Conservation (phyloP, 2,329 filamentous ascomycete genomes). For the Alternaria hordeiaustralica region DNA sequence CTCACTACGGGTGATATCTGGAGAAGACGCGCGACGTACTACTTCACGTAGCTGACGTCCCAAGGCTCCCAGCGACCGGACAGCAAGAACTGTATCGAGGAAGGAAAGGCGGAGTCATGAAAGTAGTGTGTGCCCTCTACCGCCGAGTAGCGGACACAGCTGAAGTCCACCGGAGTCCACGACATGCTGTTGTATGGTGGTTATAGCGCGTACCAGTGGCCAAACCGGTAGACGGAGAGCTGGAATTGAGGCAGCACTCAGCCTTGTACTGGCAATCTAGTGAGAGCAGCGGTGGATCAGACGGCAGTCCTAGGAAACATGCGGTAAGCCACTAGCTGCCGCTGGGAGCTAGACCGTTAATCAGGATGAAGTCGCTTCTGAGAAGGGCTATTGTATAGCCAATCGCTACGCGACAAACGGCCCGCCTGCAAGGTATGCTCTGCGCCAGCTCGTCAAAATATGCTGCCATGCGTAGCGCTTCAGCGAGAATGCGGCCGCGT, state of each 20-base stretch:
- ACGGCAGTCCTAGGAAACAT: conserved; percentile 18
- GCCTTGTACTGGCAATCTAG: conserved; percentile 8
- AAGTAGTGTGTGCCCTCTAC: conserved; percentile 42
- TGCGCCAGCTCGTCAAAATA: conserved; percentile 15
- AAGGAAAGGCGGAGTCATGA: conserved; percentile 34
- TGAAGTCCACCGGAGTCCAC: conserved; percentile 36
- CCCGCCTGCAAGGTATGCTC: conserved; percentile 22
- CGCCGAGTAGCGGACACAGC: conserved; percentile 36
- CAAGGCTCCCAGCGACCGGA: conserved; percentile 40
- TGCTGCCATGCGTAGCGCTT: conserved; percentile 10
- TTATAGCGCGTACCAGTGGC: background rate
- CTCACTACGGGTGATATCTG: background rate
- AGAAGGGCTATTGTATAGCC: conserved; percentile 8
- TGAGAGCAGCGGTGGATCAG: conserved; percentile 16
- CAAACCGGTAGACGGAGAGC: background rate
- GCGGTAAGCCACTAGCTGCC: conserved; percentile 20
- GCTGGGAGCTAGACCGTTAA: conserved; percentile 18
- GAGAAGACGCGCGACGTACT: conserved; percentile 22
- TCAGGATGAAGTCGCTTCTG: conserved; percentile 15
- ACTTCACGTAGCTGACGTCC: conserved; percentile 40
- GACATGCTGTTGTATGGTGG: conserved; percentile 32
- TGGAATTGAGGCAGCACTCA: conserved; percentile 8
- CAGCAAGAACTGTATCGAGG: conserved; percentile 40
- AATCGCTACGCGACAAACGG: conserved; percentile 16
- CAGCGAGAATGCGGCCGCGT: conserved; percentile 9